These are phyloP conservation scores for Kwoniella shivajii DNA, from an alignment of 1,284 basidiomycete genomes.

Conservation along the genomic window DNA sequence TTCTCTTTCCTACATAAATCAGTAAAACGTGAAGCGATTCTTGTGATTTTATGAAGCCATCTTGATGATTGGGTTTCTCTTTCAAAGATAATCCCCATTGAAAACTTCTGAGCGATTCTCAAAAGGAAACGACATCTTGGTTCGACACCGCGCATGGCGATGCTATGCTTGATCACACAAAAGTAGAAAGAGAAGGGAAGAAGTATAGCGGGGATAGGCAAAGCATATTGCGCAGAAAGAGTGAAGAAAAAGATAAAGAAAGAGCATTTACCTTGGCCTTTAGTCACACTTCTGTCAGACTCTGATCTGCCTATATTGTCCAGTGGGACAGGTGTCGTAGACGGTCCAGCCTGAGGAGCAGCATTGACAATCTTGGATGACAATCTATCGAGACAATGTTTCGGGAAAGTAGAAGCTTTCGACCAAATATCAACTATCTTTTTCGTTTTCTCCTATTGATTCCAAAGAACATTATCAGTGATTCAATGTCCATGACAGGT, in stretches of 20 bases:
- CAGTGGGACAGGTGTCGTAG: slow-evolving; percentile 16
- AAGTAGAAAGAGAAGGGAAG: no score
- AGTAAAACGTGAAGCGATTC: neutral
- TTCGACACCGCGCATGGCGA: no score
- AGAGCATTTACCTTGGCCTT: slow-evolving; percentile 21
- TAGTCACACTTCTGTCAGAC: neutral
- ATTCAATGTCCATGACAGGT: neutral
- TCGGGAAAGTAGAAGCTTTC: slow-evolving; percentile 80
- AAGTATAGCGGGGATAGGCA: no score
- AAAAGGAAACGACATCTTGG: no score
- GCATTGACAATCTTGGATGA: slow-evolving; percentile 17
- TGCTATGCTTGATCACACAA: no score
- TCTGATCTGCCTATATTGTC: slow-evolving; percentile 6
- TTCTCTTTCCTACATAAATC: slow-evolving; percentile 1
- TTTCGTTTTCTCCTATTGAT: slow-evolving; percentile 85
- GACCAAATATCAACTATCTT: slow-evolving; percentile 95
- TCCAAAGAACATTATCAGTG: neutral
- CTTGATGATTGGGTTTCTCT: slow-evolving; percentile 17
- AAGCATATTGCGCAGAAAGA: neutral
- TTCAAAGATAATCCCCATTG: neutral
- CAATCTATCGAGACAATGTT: slow-evolving; percentile 51
- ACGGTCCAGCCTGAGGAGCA: slow-evolving; percentile 19
- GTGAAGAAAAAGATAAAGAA: neutral
- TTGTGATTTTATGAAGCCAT: neutral
- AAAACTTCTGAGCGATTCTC: neutral